These are phyloP conservation scores for Erysimum cheiri DNA, from an alignment of 441 rosid genomes.

Conservation along the genomic window DNA sequence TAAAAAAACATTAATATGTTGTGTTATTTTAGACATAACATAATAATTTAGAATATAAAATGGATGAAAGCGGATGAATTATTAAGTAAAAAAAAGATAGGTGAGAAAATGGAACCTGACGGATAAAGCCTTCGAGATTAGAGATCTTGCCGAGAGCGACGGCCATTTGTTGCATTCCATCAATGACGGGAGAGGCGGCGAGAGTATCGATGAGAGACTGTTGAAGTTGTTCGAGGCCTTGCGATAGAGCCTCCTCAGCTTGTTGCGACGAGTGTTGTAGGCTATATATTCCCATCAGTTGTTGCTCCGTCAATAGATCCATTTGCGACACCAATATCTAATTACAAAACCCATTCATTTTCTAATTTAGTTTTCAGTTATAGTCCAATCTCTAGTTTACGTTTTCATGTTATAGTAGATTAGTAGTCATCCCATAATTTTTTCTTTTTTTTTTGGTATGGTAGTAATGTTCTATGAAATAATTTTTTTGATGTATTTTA, in stretches of 20 bases:
- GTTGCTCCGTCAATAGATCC: slow-evolving; percentile 74
- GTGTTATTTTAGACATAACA: too few species aligned
- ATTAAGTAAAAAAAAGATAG: neutral
- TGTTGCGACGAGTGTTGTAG: slow-evolving; percentile 76
- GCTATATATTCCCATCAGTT: slow-evolving; percentile 71
- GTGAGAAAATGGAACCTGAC: slow-evolving; percentile 57
- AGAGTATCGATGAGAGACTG: slow-evolving; percentile 70
- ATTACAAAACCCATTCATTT: slow-evolving; percentile 1
- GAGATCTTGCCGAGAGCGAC: slow-evolving; percentile 71
- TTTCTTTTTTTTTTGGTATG: too few species aligned
- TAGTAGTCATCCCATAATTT: too few species aligned
- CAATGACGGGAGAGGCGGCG: slow-evolving; percentile 50
- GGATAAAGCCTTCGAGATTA: slow-evolving; percentile 73
- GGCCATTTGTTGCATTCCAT: slow-evolving; percentile 80
- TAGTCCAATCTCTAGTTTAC: too few species aligned
- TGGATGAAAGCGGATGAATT: slow-evolving; percentile 1
- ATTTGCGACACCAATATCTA: slow-evolving; percentile 67
- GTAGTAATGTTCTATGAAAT: too few species aligned
- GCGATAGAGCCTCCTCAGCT: slow-evolving; percentile 79
- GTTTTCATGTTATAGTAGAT: too few species aligned
- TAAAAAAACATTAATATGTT: too few species aligned
- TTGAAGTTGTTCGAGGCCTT: slow-evolving; percentile 76
- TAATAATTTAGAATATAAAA: neutral
- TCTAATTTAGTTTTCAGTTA: neutral
- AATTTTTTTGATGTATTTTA: too few species aligned